Percentiles rank a stretch among this genome's conserved stretches.
Evolutionary conservation across 1,139 yeast species (phyloP).

Genomic region (Yueomyces sp.): DNA sequence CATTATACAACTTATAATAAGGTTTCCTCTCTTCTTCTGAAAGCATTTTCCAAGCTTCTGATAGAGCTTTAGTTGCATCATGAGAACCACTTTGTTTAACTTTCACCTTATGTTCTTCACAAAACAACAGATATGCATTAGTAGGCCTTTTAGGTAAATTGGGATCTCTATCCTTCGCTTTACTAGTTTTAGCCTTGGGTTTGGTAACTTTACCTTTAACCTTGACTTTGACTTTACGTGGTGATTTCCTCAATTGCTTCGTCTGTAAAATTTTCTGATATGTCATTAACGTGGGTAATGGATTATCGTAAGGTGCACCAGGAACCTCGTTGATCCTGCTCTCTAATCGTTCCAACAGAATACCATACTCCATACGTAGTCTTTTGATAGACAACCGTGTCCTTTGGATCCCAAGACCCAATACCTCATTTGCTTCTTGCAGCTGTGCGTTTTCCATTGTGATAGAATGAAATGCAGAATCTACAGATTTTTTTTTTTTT

Average conservation of each 20-base stretch:
- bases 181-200: constrained; percentile 20
- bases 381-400: constrained; percentile 70
- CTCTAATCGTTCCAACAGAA: constrained; percentile 71
- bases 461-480: too few species aligned
- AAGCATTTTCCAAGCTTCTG: constrained; percentile 78
- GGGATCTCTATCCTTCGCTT: constrained; percentile 46
- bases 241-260: neutral
- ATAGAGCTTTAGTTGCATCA: constrained; percentile 64
- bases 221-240: neutral
- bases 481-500: too few species aligned
- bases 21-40: constrained; percentile 62
- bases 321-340: constrained; percentile 30
- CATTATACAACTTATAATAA: constrained; percentile 64
- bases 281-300: constrained; percentile 20
- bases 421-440: constrained; percentile 68
- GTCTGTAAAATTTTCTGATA: constrained; percentile 18
- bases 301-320: constrained; percentile 17
- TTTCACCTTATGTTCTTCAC: constrained; percentile 74
- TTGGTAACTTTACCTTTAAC: neutral
- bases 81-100: constrained; percentile 45
- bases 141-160: constrained; percentile 81
- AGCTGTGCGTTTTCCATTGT: constrained; percentile 48
- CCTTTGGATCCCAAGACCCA: constrained; percentile 67
- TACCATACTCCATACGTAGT: constrained; percentile 67
- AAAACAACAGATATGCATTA: constrained; percentile 76